Percentiles rank a stretch among this genome's conserved stretches.
These are phyloP conservation scores for Funneliformis mosseae DNA, from an alignment of 192 early-diverging fungal genomes.

Conservation along the genomic window DNA sequence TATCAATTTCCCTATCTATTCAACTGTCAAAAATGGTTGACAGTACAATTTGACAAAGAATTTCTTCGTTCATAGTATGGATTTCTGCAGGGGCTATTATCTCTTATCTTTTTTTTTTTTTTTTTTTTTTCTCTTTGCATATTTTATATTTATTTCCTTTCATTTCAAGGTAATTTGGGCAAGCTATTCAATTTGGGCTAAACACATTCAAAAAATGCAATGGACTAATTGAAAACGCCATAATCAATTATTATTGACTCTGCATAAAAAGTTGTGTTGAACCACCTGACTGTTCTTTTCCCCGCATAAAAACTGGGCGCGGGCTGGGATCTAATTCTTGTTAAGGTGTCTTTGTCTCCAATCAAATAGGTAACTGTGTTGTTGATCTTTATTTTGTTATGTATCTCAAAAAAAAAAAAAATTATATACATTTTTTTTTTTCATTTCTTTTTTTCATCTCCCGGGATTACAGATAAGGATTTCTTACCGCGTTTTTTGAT, in stretches of 20 bases:
- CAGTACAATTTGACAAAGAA: neutral
- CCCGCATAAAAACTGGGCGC: constrained; percentile 23
- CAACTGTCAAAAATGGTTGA: neutral
- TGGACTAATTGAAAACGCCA: neutral
- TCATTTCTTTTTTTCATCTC: neutral
- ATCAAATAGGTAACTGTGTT: neutral
- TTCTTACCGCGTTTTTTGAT: neutral
- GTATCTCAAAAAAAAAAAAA: constrained; percentile 14
- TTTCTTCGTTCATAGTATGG: neutral
- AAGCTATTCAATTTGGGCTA: neutral
- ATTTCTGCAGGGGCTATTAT: neutral
- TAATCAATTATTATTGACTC: constrained; percentile 9
- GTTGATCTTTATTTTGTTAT: neutral
- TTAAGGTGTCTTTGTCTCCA: constrained; percentile 11
- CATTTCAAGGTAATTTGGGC: neutral
- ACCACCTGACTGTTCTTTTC: constrained; percentile 22
- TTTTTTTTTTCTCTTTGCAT: neutral
- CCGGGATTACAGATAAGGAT: neutral
- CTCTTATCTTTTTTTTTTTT: neutral
- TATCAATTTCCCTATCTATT: neutral
- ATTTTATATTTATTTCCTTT: neutral
- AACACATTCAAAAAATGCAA: neutral
- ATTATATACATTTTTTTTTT: neutral
- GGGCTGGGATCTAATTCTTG: constrained; percentile 23
- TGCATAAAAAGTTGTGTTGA: constrained; percentile 7